Evolutionary conservation across 495 filamentous ascomycete genomes (phyloP), one percentile per base, ranked within the genome.

Genomic region (Wilcoxina mikolae): DNA sequence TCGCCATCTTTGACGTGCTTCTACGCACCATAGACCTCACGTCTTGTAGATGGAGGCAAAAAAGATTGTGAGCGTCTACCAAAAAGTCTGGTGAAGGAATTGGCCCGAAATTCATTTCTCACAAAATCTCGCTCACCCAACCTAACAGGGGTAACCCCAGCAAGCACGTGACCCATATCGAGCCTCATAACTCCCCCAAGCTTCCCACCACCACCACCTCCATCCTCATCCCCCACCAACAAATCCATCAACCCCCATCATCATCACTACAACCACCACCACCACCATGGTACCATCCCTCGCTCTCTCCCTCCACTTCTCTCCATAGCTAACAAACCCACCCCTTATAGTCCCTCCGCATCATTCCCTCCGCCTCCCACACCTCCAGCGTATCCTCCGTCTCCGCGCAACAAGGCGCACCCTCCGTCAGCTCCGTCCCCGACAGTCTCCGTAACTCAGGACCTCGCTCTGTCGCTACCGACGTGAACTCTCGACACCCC

Each of bases 351-450:
- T 82, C 87, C 60, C 86, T 95, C 79, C 85, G 87, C 71, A 82
- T 96, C 67, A 77, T 82, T 60, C 89, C 89, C 68, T 67, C 78
- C 43, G 53, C 77, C 58, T 57, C 68, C 58, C 73, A 87, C 75
- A 66, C 70, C 65, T 70, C 71, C 61, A 75, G 74, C 69, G 76
- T 75, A 68, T 78, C 78, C 67, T 71, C 74, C 54, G 62, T 71
- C 63, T 66, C 70, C 15, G 64, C 68, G 56, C 75, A 73, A 54
- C 74, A 73, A 60, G 76, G 76, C 65, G 90, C 90, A 28, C 90
- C 89, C 56, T 93, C 87, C 18, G 89, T 87, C 52, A 87, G 87
- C 0, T 88, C 89, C 59, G 71, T 95, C 58, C 90, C 86, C 73
- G 90, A 96, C 72, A 87, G 82, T 17, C 83, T 96, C 56, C 87